phyloP scores from a whole-genome alignment of 2,329 filamentous ascomycete genomes.

The Apiospora aurea region DNA sequence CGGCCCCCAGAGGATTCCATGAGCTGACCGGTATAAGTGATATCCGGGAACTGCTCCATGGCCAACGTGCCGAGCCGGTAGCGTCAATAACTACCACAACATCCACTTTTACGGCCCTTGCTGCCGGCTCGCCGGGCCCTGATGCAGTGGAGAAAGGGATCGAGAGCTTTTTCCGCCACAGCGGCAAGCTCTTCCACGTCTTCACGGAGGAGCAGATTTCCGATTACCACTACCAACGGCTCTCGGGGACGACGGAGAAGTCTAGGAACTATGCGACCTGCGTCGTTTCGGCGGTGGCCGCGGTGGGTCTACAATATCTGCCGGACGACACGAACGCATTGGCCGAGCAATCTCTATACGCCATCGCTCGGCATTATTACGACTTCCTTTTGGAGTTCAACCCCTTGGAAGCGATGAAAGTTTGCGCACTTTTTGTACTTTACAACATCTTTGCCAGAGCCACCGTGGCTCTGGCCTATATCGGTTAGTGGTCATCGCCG shows the following conservation, averaged over 20 bases:
- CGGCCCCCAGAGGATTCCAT: neutral
- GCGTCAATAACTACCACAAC: neutral
- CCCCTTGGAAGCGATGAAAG: slow-evolving; percentile 8
- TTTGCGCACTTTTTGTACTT: neutral
- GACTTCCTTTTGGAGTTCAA: neutral
- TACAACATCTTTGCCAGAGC: slow-evolving; percentile 3
- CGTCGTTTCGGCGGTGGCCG: neutral
- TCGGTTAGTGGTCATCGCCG: neutral
- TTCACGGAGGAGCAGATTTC: neutral
- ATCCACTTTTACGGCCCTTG: neutral
- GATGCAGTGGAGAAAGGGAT: neutral
- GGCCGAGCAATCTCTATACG: neutral
- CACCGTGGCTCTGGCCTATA: neutral
- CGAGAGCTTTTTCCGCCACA: neutral
- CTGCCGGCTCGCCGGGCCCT: neutral
- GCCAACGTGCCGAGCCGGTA: neutral
- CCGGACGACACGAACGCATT: neutral
- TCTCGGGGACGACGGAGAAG: neutral
- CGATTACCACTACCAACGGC: neutral
- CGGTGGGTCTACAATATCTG: neutral
- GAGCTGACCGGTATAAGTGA: slow-evolving; percentile 18
- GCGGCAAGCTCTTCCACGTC: neutral
- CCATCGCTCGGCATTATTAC: neutral
- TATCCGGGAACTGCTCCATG: neutral
- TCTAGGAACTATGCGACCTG: neutral